Conservation (phyloP, 2,329 filamentous ascomycete species). For the Davidsoniella eucalypti region DNA sequence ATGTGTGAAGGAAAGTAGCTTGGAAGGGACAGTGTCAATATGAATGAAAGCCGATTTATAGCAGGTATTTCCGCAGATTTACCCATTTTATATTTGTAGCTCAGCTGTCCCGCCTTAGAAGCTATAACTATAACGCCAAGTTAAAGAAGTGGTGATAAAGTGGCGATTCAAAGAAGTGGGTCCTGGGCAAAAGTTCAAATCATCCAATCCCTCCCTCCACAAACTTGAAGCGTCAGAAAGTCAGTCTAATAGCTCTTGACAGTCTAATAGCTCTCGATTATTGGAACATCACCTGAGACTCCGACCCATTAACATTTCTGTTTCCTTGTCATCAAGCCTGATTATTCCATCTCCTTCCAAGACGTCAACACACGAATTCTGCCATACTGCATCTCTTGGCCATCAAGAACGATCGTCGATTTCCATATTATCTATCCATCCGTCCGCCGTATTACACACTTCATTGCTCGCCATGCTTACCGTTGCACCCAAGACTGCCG, state of each 20-base stretch:
- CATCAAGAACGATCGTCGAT: too few species aligned
- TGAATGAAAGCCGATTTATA: too few species aligned
- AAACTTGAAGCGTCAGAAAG: neutral
- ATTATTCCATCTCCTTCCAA: neutral
- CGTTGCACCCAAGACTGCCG: constrained; percentile 3
- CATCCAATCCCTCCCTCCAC: neutral
- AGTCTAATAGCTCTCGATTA: neutral
- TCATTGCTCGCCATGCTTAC: constrained; percentile 1
- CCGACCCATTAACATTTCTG: too few species aligned
- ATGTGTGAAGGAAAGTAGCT: too few species aligned
- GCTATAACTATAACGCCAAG: too few species aligned
- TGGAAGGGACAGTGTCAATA: too few species aligned
- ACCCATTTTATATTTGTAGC: too few species aligned
- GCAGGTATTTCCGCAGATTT: too few species aligned
- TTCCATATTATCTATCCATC: neutral
- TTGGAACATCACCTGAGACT: neutral
- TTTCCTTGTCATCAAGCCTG: neutral
- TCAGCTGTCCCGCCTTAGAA: too few species aligned
- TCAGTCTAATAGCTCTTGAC: neutral
- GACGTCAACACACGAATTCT: too few species aligned
- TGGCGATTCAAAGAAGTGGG: constrained; percentile 5
- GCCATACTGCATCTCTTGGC: too few species aligned
- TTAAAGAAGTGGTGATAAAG: neutral
- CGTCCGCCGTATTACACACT: neutral
- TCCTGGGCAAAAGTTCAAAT: constrained; percentile 1